Percentiles rank a stretch among this genome's conserved stretches.
Conservation (phyloP, 164 flowering plant genomes). For the Umbilicus rupestris region DNA sequence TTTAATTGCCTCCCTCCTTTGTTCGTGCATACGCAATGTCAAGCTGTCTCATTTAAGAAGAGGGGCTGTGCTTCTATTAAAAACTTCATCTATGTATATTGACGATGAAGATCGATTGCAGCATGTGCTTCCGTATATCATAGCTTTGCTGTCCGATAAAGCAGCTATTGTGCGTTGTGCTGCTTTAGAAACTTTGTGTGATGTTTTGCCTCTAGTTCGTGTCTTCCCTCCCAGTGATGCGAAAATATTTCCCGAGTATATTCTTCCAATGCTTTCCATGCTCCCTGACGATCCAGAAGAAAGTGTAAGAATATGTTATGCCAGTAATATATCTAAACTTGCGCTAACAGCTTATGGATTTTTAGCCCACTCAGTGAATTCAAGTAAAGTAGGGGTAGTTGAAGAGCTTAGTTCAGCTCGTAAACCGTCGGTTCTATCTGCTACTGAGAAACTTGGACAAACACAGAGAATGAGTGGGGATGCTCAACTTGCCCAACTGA, state of each 20-base stretch:
- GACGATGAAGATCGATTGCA: constrained; percentile 95
- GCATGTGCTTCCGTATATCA: constrained; percentile 83
- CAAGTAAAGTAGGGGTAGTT: constrained; percentile 75
- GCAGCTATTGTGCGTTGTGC: constrained; percentile 98
- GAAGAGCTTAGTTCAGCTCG: constrained; percentile 37
- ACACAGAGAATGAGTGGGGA: constrained; percentile 33
- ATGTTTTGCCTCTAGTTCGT: constrained; percentile 75
- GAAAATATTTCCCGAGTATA: constrained; percentile 93
- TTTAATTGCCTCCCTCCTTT: constrained; percentile 78
- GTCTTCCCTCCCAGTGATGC: constrained; percentile 99
- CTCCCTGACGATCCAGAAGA: constrained; percentile 99
- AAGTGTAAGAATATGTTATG: constrained; percentile 93
- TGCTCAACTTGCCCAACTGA: constrained; percentile 64
- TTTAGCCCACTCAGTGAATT: constrained; percentile 61
- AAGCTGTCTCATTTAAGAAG: constrained; percentile 86
- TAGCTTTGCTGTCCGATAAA: constrained; percentile 87
- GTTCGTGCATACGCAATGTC: constrained; percentile 91
- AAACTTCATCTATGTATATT: constrained; percentile 61
- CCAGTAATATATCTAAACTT: constrained; percentile 77
- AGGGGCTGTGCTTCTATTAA: constrained; percentile 65
- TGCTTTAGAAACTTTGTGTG: constrained; percentile 82
- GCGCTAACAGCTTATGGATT: constrained; percentile 88
- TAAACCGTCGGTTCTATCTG: constrained; percentile 23
- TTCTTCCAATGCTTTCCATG: constrained; percentile 97
- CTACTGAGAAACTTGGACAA: constrained; percentile 23